Evolutionary conservation across 768 basidiomycete genomes (phyloP).

Genomic region (Boletus eberwhitei): DNA sequence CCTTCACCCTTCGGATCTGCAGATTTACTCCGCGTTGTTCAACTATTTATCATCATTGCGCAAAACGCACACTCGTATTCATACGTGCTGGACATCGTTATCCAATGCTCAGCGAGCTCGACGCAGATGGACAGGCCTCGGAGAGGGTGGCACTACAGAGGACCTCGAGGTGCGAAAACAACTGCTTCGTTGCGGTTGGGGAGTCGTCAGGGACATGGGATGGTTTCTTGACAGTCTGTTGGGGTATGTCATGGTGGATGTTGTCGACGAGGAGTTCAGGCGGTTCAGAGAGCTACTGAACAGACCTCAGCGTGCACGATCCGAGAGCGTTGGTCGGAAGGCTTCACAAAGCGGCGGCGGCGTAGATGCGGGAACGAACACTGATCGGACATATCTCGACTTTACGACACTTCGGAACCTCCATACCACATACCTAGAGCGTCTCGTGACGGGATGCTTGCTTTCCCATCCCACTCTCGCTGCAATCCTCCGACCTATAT

Average conservation of each 20-base stretch:
- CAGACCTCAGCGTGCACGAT: slow-evolving; percentile 20
- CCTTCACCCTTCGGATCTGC: slow-evolving; percentile 70
- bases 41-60: slow-evolving; percentile 80
- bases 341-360: slow-evolving; percentile 1
- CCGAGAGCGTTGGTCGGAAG: slow-evolving; percentile 17
- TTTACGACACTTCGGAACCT: slow-evolving; percentile 83
- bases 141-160: slow-evolving; percentile 78
- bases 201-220: slow-evolving; percentile 80
- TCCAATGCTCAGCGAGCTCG: slow-evolving; percentile 84
- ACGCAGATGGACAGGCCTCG: slow-evolving; percentile 80
- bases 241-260: slow-evolving; percentile 87
- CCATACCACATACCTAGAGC: slow-evolving; percentile 77
- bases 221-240: slow-evolving; percentile 87
- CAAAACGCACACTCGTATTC: slow-evolving; percentile 77
- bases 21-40: slow-evolving; percentile 73
- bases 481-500: slow-evolving; percentile 61
- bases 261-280: slow-evolving; percentile 80
- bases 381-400: slow-evolving; percentile 51
- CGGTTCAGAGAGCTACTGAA: slow-evolving; percentile 60
- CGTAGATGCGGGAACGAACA: slow-evolving; percentile 21
- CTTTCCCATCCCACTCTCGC: slow-evolving; percentile 64
- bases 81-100: slow-evolving; percentile 79
- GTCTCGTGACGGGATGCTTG: slow-evolving; percentile 75
- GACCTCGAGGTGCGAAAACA: slow-evolving; percentile 62
- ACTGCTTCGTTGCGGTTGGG: slow-evolving; percentile 81